Conservation (phyloP, 176 grass and related monocot species). For the Ananas comosus region DNA sequence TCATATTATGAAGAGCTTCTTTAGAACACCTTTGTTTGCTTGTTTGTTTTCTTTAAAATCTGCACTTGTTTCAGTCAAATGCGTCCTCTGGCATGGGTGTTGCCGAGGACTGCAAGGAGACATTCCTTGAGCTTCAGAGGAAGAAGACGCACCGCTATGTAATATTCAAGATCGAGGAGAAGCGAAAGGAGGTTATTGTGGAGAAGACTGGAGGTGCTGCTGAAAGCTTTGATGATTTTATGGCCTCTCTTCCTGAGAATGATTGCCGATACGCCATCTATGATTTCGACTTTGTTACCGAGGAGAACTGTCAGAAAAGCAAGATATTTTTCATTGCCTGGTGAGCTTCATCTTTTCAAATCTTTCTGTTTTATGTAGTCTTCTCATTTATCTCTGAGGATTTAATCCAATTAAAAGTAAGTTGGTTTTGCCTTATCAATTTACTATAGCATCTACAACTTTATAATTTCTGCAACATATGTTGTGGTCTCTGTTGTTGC, state of each 20-base stretch:
- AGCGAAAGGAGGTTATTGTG: conserved; percentile 15
- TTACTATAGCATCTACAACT: neutral
- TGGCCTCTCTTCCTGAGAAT: conserved; percentile 11
- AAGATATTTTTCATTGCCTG: conserved; percentile 18
- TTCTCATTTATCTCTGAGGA: neutral
- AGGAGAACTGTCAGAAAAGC: conserved; percentile 19
- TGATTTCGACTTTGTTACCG: conserved; percentile 19
- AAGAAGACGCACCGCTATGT: conserved; percentile 11
- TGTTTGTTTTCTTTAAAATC: neutral
- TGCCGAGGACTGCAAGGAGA: conserved; percentile 11
- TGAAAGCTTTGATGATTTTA: conserved; percentile 16
- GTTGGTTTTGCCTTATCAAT: neutral
- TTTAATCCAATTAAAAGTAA: neutral
- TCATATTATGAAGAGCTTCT: neutral
- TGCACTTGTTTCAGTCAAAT: conserved; percentile 8
- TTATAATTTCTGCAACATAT: neutral
- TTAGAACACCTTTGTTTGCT: neutral
- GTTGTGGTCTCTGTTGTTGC: neutral
- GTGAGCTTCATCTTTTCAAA: neutral
- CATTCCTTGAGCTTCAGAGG: conserved; percentile 17
- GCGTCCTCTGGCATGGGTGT: conserved; percentile 15
- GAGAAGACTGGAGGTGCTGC: conserved; percentile 13
- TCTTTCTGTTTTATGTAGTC: neutral
- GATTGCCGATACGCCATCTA: conserved; percentile 18
- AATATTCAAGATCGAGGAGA: conserved; percentile 15